Evolutionary conservation across 2,329 filamentous ascomycete genomes (phyloP), one percentile per base, ranked within the genome.

Genomic region (Thelonectria blattea): DNA sequence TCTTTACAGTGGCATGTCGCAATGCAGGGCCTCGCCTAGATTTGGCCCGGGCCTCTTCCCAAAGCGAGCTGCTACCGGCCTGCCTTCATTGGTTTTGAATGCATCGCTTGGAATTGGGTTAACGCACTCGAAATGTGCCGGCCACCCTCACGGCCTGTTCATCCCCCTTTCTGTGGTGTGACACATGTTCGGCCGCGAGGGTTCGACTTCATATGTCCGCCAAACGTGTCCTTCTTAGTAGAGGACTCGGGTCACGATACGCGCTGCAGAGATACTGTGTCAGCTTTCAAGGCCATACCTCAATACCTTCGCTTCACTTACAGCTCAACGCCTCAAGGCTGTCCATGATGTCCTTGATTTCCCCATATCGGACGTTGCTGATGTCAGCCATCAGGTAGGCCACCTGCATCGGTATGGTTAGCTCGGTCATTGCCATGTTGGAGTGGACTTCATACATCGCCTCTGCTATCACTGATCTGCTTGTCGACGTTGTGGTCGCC

Each of bases 301-400:
- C 10, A 7, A 50, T 22, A 39, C 22, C 8, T n/a, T 30, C 32
- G 17, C 14, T 43, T 51, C 12, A 73, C 89, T 82, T 85, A 92
- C 91, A 93, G 78, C 84, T 88, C 64, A 97, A 83, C 60, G 84
- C 85, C 76, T 98, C 93, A 41, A 99, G 83, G 71, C 85, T 89
- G 68, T 94, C 90, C 68, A 90, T 92, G 56, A 99, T 87, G 62
- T 92, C 88, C 79, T 92, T 93, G 75, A 98, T 92, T 72, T 97
- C 90, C 42, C 83, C 83, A 52, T 86, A 84, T 72, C 90, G 88
- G 69, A 98, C 92, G 64, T 91, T 87, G 79, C 92, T 97, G 71
- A 99, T 91, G 80, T 99, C 95, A 8, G 95, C 95, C 93, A 99
- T 97, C 64, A 99, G 83, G 75, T 99, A 99, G 18, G 95, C 95